Evolutionary conservation across 192 early-diverging fungal genomes (phyloP).

Genomic region (Dimargaris cristalligena): DNA sequence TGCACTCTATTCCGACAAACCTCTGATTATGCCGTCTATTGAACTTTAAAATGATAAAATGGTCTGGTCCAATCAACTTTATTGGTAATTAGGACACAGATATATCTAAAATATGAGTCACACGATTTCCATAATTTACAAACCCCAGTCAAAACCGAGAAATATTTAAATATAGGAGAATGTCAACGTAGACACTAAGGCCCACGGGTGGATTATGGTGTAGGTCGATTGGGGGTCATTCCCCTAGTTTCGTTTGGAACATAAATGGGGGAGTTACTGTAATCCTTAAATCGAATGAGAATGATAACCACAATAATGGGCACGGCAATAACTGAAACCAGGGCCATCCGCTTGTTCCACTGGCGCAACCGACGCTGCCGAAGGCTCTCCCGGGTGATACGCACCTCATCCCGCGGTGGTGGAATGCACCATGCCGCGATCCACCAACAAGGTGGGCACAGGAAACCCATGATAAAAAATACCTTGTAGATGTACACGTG

Average conservation of each 20-base stretch:
- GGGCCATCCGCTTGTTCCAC: slow-evolving; percentile 11
- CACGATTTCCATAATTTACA: not conserved
- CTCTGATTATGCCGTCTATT: too few species aligned
- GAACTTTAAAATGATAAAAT: too few species aligned
- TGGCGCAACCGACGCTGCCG: slow-evolving; percentile 5
- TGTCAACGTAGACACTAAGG: not conserved
- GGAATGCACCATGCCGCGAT: slow-evolving; percentile 11
- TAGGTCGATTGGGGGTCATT: not conserved
- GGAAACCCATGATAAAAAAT: slow-evolving; percentile 4
- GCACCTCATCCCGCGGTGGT: slow-evolving; percentile 4
- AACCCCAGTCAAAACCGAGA: not conserved
- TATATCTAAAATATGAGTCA: not conserved
- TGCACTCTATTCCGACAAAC: too few species aligned
- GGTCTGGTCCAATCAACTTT: too few species aligned
- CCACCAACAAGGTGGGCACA: slow-evolving; percentile 9
- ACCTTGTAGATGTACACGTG: slow-evolving; percentile 3
- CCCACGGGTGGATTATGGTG: not conserved
- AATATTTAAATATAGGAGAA: not conserved
- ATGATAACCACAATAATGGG: slow-evolving; percentile 4
- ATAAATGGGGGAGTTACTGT: not conserved
- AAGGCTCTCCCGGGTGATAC: slow-evolving; percentile 9
- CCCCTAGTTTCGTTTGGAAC: not conserved
- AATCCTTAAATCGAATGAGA: slow-evolving; percentile 10
- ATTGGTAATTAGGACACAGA: not conserved
- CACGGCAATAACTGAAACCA: not conserved